These are phyloP conservation scores for Aspergillus sp. DNA, from an alignment of 2,329 filamentous ascomycete species.

Conservation along the genomic window DNA sequence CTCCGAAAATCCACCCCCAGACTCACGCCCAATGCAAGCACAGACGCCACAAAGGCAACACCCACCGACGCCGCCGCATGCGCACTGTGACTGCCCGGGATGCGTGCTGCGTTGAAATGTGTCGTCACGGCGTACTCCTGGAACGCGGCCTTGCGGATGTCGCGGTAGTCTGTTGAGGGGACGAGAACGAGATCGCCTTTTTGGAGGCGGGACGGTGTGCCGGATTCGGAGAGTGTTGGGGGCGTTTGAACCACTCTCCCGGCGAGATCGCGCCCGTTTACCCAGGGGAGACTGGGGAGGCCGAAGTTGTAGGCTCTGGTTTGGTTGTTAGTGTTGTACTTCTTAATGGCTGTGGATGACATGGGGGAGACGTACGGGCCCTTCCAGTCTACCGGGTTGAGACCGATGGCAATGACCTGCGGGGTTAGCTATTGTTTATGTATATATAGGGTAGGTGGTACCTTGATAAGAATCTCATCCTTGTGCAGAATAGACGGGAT, in stretches of 20 bases:
- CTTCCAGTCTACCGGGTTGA: slow-evolving; percentile 79
- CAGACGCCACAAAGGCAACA: slow-evolving; percentile 70
- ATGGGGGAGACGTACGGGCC: slow-evolving; percentile 55
- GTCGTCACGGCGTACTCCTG: slow-evolving; percentile 68
- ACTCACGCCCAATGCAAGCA: slow-evolving; percentile 66
- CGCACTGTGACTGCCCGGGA: slow-evolving; percentile 51
- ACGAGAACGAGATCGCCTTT: slow-evolving; percentile 60
- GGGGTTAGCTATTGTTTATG: neutral
- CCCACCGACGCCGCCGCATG: slow-evolving; percentile 64
- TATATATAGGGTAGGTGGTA: slow-evolving; percentile 5
- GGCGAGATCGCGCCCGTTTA: slow-evolving; percentile 69
- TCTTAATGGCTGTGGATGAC: too few relatives aligned
- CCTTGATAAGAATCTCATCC: slow-evolving; percentile 63
- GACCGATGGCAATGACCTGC: slow-evolving; percentile 59
- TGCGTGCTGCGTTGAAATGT: slow-evolving; percentile 63
- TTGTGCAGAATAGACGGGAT: slow-evolving; percentile 48
- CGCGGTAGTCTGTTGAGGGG: slow-evolving; percentile 74
- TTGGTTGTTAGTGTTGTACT: neutral
- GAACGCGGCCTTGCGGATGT: slow-evolving; percentile 69
- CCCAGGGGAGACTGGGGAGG: slow-evolving; percentile 66
- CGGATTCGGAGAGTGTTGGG: slow-evolving; percentile 10
- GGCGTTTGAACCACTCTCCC: slow-evolving; percentile 58
- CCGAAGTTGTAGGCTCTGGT: slow-evolving; percentile 68
- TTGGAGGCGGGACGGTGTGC: slow-evolving; percentile 48
- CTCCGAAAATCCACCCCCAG: slow-evolving; percentile 64